These are phyloP conservation scores for Arthroderma sp. DNA, from an alignment of 2,329 filamentous ascomycete genomes.

Conservation along the genomic window DNA sequence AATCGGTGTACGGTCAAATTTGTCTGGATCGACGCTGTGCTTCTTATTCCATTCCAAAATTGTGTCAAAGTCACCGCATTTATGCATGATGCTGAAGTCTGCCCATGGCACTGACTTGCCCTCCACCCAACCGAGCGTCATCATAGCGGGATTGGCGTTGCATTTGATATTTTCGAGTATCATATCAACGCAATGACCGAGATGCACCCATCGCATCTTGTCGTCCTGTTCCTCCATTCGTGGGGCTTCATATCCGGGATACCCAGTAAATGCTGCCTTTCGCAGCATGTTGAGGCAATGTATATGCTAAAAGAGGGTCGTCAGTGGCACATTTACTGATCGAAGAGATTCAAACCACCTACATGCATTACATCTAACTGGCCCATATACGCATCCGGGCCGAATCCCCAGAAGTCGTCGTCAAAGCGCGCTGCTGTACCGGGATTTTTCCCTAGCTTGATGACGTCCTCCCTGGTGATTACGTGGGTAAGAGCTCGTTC, in stretches of 20 bases:
- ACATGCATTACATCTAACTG: slow-evolving; percentile 28
- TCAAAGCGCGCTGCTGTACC: slow-evolving; percentile 10
- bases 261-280: slow-evolving; percentile 12
- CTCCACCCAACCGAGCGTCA: slow-evolving; percentile 22
- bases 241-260: slow-evolving; percentile 11
- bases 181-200: slow-evolving; percentile 26
- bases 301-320: slow-evolving; percentile 9
- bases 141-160: slow-evolving; percentile 19
- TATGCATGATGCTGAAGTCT: slow-evolving; percentile 21
- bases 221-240: not conserved
- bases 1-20: slow-evolving; percentile 4
- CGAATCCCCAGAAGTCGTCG: slow-evolving; percentile 18
- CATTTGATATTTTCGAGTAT: slow-evolving; percentile 24
- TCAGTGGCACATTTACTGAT: not conserved
- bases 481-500: slow-evolving; percentile 14
- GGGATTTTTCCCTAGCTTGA: slow-evolving; percentile 20
- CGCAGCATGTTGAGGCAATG: slow-evolving; percentile 28
- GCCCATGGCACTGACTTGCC: slow-evolving; percentile 19
- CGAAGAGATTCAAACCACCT: not conserved
- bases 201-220: slow-evolving; percentile 15
- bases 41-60: slow-evolving; percentile 10
- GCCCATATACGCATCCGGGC: slow-evolving; percentile 21
- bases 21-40: slow-evolving; percentile 6
- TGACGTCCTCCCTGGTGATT: slow-evolving; percentile 17
- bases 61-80: slow-evolving; percentile 19